These are phyloP conservation scores for Phytophthora boehmeriae DNA, from an alignment of 352 stramenopile genomes.

Conservation along the genomic window DNA sequence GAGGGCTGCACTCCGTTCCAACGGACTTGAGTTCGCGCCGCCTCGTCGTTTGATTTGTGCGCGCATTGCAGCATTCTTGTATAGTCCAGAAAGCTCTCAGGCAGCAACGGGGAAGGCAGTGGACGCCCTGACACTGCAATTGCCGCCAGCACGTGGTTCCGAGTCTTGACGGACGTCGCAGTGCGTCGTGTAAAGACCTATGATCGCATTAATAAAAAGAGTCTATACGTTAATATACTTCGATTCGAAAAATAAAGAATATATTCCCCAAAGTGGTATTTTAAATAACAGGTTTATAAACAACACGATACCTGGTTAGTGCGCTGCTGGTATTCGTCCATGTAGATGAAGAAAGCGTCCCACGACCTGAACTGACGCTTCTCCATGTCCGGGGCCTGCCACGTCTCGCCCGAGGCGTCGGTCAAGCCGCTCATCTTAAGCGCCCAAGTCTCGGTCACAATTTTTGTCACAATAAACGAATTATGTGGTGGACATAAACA, in stretches of 20 bases:
- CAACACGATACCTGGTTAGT: constrained; percentile 24
- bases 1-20: constrained; percentile 33
- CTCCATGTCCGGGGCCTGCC: constrained; percentile 22
- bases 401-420: neutral
- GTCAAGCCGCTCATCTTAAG: neutral
- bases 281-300: neutral
- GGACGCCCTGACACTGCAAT: constrained; percentile 19
- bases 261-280: too few species aligned
- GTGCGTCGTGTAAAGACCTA: constrained; percentile 34
- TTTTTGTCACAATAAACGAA: too few species aligned
- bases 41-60: constrained; percentile 15
- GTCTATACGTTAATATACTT: too few species aligned
- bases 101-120: constrained; percentile 16
- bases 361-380: constrained; percentile 30
- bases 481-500: too few species aligned
- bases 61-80: constrained; percentile 37
- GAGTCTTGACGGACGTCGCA: constrained; percentile 37
- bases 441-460: neutral
- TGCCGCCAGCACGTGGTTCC: constrained; percentile 36
- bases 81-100: constrained; percentile 40
- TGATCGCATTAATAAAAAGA: neutral
- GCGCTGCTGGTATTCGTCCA: constrained; percentile 34
- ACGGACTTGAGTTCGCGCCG: neutral
- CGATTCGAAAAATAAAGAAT: neutral
- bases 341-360: constrained; percentile 34